Base-by-base conservation (phyloP, 139 green algal species). In the Picochlorum sp. region DNA sequence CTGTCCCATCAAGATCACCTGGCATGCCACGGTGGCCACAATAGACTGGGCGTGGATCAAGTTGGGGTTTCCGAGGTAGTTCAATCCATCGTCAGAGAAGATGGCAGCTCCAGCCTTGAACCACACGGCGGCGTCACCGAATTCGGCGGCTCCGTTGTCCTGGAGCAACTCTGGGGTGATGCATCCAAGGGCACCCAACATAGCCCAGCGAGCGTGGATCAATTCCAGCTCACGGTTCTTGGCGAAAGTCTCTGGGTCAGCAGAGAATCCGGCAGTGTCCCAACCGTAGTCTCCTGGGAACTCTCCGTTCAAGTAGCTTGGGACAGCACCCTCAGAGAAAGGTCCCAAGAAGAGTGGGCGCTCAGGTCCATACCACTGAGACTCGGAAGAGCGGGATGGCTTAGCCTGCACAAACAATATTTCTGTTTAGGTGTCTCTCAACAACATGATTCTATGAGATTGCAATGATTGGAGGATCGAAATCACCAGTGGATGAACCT, bases 241-340 rank as follows among this genome's bases (percentile, higher is more conserved):
- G 50, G 82, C 71, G 71, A 96, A 96, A 71, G 85, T 96, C 78
- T 94, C 78, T 55, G 89, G 90, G 77, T 97, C 89, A 45, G 90
- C 85, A 18, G 90, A 97, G 65, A 97, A 85, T 59, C 90, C 90
- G 57, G 85, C 88, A 50, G 89, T 95, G 82, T 97, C 89, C 89
- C 89, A 96, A 72, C 89, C 89, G 70, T 96, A 96, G 88, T 96
- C 88, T 68, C 88, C 88, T 59, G 88, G 76, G 86, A 84, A 96
- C 84, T 91, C 72, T n/a, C 74, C 66, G 13, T 40, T 72, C 39
- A 85, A 66, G 72, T 83, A 82, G 31, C 61, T 55, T 30, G 81
- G 81, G 60, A 50, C 50, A 73, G 74, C 57, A 40, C 67, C 67
- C n/a, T 74, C 67, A 37, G 82, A 87, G 84, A 92, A 96, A 57